phyloP scores from a whole-genome alignment of 2,329 filamentous ascomycete species.

The Didymella exigua region DNA sequence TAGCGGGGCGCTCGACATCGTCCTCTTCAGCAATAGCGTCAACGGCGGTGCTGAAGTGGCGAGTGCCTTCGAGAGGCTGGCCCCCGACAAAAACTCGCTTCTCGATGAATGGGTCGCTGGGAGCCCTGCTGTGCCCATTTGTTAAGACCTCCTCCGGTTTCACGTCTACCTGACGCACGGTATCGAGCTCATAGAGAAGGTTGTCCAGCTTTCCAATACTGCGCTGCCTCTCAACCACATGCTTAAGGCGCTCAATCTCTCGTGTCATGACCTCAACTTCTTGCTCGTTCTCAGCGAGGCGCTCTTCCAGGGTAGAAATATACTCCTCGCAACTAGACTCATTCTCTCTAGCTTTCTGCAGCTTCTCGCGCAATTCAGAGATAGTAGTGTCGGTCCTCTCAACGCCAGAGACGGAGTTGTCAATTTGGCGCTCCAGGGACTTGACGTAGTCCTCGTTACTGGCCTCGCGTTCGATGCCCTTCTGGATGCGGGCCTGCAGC shows the following conservation, averaged over 20 bases:
- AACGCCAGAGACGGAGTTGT: slow-evolving; percentile 87
- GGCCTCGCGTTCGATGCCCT: slow-evolving; percentile 86
- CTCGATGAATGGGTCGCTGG: slow-evolving; percentile 42
- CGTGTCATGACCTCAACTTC: slow-evolving; percentile 96
- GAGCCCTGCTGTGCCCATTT: slow-evolving; percentile 45
- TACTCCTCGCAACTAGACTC: slow-evolving; percentile 93
- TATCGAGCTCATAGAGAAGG: slow-evolving; percentile 86
- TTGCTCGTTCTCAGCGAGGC: slow-evolving; percentile 92
- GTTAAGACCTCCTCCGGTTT: slow-evolving; percentile 36
- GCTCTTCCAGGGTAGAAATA: slow-evolving; percentile 94
- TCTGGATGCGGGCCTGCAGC: slow-evolving; percentile 87
- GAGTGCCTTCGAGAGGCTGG: slow-evolving; percentile 29
- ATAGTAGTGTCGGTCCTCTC: slow-evolving; percentile 90
- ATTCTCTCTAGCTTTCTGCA: slow-evolving; percentile 84
- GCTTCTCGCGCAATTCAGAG: slow-evolving; percentile 86
- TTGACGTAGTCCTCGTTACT: slow-evolving; percentile 93
- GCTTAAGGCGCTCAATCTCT: slow-evolving; percentile 90
- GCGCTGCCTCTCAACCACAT: slow-evolving; percentile 92
- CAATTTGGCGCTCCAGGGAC: slow-evolving; percentile 87
- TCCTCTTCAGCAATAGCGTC: slow-evolving; percentile 47
- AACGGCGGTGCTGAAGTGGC: slow-evolving; percentile 42
- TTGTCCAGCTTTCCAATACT: slow-evolving; percentile 95
- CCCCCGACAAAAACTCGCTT: slow-evolving; percentile 34
- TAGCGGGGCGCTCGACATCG: slow-evolving; percentile 38
- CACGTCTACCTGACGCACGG: slow-evolving; percentile 51